A percentile compares a stretch with the other conserved stretches of the same genome.
phyloP scores from a whole-genome alignment of 352 stramenopile species.

The Globisporangium acanthophoron region DNA sequence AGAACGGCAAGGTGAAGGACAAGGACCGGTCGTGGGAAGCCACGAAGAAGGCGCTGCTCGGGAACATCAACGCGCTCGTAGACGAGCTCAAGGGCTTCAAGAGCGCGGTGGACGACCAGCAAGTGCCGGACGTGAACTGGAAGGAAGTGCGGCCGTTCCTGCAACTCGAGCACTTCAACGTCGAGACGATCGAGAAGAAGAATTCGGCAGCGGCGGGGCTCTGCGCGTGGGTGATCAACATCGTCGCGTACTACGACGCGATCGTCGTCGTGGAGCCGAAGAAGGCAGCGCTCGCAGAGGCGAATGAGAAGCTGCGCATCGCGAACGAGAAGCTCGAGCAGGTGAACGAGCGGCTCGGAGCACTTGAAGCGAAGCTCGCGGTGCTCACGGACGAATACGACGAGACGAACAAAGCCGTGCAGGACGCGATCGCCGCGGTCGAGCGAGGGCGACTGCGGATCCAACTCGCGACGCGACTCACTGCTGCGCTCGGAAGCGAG shows the following conservation, averaged over 20 bases:
- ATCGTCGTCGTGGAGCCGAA: slow-evolving; percentile 93
- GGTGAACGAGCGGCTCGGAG: slow-evolving; percentile 86
- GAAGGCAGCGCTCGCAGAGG: slow-evolving; percentile 71
- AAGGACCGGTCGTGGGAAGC: slow-evolving; percentile 93
- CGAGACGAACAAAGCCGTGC: slow-evolving; percentile 84
- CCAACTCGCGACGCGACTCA: slow-evolving; percentile 89
- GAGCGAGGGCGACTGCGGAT: slow-evolving; percentile 86
- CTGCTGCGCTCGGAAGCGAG: slow-evolving; percentile 89
- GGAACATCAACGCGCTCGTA: slow-evolving; percentile 92
- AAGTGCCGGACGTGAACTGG: slow-evolving; percentile 74
- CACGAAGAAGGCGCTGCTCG: slow-evolving; percentile 89
- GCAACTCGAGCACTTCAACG: slow-evolving; percentile 72
- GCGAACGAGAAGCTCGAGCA: slow-evolving; percentile 86
- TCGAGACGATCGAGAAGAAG: slow-evolving; percentile 81
- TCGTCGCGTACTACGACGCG: slow-evolving; percentile 94
- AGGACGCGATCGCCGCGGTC: slow-evolving; percentile 85
- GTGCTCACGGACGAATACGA: slow-evolving; percentile 80
- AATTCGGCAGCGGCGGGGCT: slow-evolving; percentile 73
- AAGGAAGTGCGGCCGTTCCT: slow-evolving; percentile 79
- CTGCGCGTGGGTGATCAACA: slow-evolving; percentile 87
- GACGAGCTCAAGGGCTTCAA: slow-evolving; percentile 89
- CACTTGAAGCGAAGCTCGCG: slow-evolving; percentile 85
- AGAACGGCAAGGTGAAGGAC: slow-evolving; percentile 92
- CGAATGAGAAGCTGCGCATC: slow-evolving; percentile 69
- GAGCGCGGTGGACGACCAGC: slow-evolving; percentile 49